These are phyloP conservation scores for Ulota crispa DNA, from an alignment of 225 moss, liverwort and hornwort genomes.

Conservation along the genomic window DNA sequence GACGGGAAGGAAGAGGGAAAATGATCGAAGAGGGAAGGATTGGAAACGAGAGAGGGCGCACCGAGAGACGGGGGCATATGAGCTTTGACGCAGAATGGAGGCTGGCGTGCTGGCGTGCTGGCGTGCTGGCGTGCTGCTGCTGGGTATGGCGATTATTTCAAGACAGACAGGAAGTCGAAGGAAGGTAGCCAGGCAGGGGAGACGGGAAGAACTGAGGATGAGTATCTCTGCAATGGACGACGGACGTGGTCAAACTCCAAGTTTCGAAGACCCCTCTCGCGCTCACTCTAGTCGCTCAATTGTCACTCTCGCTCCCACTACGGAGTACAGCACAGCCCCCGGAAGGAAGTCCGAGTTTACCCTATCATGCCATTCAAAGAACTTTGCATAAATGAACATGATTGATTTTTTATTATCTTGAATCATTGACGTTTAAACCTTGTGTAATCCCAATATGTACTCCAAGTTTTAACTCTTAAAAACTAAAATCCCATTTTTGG, in stretches of 20 bases:
- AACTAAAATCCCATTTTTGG: no score
- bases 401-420: no score
- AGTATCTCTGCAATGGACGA: neutral
- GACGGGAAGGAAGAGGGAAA: neutral
- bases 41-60: neutral
- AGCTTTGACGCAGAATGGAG: neutral
- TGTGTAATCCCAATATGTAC: no score
- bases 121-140: neutral
- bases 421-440: no score
- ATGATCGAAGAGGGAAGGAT: neutral
- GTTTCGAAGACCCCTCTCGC: neutral
- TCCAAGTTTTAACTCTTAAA: no score
- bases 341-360: no score
- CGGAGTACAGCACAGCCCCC: no score
- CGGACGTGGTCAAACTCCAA: constrained; percentile 3
- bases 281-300: neutral
- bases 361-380: no score
- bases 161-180: neutral
- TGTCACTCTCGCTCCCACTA: neutral
- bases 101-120: neutral
- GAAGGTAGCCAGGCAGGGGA: neutral
- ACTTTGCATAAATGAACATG: no score
- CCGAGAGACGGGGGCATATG: neutral
- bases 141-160: neutral
- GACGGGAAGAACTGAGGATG: neutral